Conservation (phyloP, 768 basidiomycete genomes). For the Boletus sp. region DNA sequence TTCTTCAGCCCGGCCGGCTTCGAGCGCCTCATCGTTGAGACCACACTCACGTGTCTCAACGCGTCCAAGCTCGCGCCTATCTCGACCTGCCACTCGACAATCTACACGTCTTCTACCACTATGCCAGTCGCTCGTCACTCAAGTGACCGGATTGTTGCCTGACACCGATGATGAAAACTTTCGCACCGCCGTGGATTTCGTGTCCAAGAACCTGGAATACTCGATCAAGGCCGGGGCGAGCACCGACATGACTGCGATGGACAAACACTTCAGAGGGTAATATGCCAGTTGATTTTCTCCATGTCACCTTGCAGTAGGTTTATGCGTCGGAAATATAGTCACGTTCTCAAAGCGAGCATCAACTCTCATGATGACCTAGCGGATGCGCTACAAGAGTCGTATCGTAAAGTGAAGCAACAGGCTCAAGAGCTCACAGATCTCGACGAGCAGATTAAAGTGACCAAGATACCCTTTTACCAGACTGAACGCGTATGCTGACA, state of each 20-base stretch:
- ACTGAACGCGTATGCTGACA: constrained; percentile 1
- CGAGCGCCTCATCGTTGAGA: constrained; percentile 37
- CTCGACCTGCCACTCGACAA: constrained; percentile 51
- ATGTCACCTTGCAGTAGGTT: constrained; percentile 10
- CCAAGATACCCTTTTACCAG: neutral
- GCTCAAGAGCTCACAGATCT: constrained; percentile 52
- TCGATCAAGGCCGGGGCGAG: constrained; percentile 55
- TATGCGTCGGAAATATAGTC: constrained; percentile 35
- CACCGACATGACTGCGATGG: constrained; percentile 52
- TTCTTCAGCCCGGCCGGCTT: constrained; percentile 43
- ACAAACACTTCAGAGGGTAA: constrained; percentile 55
- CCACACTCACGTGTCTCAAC: constrained; percentile 35
- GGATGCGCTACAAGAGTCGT: constrained; percentile 55
- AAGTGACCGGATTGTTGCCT: constrained; percentile 50
- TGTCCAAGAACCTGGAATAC: constrained; percentile 56
- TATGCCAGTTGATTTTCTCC: constrained; percentile 5
- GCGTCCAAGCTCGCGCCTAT: constrained; percentile 42
- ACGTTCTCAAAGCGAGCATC: constrained; percentile 65
- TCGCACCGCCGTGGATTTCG: constrained; percentile 51
- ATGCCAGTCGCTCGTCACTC: constrained; percentile 52
- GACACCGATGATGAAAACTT: constrained; percentile 43
- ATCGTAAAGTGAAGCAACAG: constrained; percentile 48
- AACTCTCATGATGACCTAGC: constrained; percentile 60
- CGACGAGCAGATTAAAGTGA: constrained; percentile 64
- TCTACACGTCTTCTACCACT: constrained; percentile 50